A percentile compares a stretch with the other conserved stretches of the same genome.
Evolutionary conservation across 2,329 filamentous ascomycete species (phyloP).

Genomic region (Penicillium sp.): DNA sequence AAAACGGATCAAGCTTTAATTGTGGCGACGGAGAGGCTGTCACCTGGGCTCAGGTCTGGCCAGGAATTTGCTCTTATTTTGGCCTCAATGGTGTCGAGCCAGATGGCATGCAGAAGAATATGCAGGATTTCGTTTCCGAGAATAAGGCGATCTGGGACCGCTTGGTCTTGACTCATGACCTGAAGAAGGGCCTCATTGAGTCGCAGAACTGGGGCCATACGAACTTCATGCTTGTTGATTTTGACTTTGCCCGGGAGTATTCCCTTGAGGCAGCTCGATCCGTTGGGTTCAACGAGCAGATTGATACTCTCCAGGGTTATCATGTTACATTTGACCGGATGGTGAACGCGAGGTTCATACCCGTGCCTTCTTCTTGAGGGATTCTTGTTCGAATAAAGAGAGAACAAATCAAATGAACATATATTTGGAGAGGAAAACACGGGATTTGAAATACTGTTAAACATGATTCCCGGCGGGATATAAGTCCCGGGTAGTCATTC

Average conservation of each 20-base stretch:
- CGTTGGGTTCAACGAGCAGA: conserved; percentile 17
- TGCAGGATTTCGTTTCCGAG: conserved; percentile 9
- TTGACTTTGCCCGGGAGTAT: conserved; percentile 19
- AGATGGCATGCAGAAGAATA: conserved; percentile 1
- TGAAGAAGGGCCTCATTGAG: conserved; percentile 15
- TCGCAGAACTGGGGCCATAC: conserved; percentile 16
- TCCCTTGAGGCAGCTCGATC: conserved; percentile 12
- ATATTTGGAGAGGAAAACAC: too few relatives aligned
- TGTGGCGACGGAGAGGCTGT: conserved; percentile 17
- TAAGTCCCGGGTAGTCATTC: too few relatives aligned
- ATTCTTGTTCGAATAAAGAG: not conserved
- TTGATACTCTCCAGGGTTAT: conserved; percentile 18
- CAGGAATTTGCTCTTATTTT: conserved; percentile 22
- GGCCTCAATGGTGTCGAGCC: conserved; percentile 19
- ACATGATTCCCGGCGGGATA: too few relatives aligned
- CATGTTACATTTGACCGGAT: conserved; percentile 18
- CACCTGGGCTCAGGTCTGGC: conserved; percentile 22
- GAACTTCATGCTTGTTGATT: conserved; percentile 15
- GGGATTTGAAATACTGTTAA: too few relatives aligned
- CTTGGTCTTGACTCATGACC: conserved; percentile 8
- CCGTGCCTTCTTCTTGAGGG: conserved; percentile 24
- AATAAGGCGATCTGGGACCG: conserved; percentile 12
- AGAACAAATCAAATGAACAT: not conserved
- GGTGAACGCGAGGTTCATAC: conserved; percentile 21
- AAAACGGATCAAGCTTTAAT: conserved; percentile 18